Base-by-base conservation (phyloP, 2,329 filamentous ascomycete genomes). In the Dactylellina haptotyla region DNA sequence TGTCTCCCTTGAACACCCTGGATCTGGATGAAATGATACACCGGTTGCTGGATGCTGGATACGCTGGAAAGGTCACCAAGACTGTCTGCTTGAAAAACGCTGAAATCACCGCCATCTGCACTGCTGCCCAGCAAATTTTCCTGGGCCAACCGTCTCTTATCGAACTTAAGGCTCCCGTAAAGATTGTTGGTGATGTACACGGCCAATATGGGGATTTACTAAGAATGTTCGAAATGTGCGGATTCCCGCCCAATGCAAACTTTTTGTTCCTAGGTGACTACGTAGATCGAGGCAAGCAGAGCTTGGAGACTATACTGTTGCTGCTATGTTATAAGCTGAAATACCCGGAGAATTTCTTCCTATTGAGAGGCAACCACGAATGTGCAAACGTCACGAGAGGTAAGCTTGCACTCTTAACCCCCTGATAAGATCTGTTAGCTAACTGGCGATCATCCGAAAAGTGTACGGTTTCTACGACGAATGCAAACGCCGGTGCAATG, bases 381-480 rank as follows among this genome's bases (percentile, higher is more conserved):
- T 97, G 94, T 82, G 94, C 94, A 78, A 97, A 96, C 77, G 93
- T 98, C 59, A 98, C 93, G 12, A 87, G 94, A 71, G 77, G 77
- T 77, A 67, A 23, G 76, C 69, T 75, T 2, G 20, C 16, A 30
- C 54, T 25, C 18, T 20, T 25, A 45, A 45, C 10, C n/a, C 23
- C 14, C 23, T n/a, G n/a, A 25, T 34, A n/a, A 26, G 37, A 45
- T 28, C 6, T 8, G 5, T 25, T 58, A n/a, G 2, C 25, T 59
- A 57, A 64, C 43, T n/a, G 46, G 3, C 16, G 3, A 8, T 57
- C 26, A 6, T 59, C 45, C 26, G 53, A 37, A 46, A 65, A 78
- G 92, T 98, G 34, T 97, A 97, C 81, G 94, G 94, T 1, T 98
- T 98, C 82, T 98, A 98, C 83, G 94, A 98, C 79, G 94, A 98